These are phyloP conservation scores for Rhodofomes roseus DNA, from an alignment of 1,284 basidiomycete species.

Conservation along the genomic window DNA sequence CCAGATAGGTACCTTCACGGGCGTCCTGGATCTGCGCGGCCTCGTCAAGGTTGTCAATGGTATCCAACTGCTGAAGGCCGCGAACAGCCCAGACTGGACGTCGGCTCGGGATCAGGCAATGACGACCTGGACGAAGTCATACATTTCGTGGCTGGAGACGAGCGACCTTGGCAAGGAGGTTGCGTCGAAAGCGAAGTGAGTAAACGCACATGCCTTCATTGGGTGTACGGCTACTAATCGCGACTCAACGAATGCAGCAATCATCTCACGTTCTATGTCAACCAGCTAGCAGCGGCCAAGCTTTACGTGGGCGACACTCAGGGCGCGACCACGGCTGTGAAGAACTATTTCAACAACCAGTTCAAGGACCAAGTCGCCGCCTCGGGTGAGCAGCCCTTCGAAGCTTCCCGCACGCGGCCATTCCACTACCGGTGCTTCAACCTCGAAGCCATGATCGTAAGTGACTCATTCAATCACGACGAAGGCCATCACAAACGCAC, in stretches of 20 bases:
- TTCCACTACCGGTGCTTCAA: constrained; percentile 68
- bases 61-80: constrained; percentile 51
- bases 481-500: background rate
- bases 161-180: constrained; percentile 47
- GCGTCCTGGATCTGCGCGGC: constrained; percentile 60
- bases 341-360: constrained; percentile 41
- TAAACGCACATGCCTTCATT: background rate
- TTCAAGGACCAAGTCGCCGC: constrained; percentile 52
- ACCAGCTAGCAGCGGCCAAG: constrained; percentile 36
- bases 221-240: background rate
- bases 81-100: constrained; percentile 53
- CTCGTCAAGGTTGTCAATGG: constrained; percentile 60
- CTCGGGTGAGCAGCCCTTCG: constrained; percentile 58
- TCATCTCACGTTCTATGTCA: constrained; percentile 51
- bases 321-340: constrained; percentile 37
- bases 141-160: constrained; percentile 54
- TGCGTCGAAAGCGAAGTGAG: constrained; percentile 50
- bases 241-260: constrained; percentile 40
- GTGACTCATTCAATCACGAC: background rate
- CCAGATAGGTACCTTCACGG: constrained; percentile 52
- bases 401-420: constrained; percentile 56
- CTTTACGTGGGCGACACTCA: constrained; percentile 34
- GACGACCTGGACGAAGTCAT: constrained; percentile 45
- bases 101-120: constrained; percentile 46
- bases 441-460: constrained; percentile 62